Base-by-base conservation (phyloP, 2,329 filamentous ascomycete species). In the Akanthomyces lecanii region DNA sequence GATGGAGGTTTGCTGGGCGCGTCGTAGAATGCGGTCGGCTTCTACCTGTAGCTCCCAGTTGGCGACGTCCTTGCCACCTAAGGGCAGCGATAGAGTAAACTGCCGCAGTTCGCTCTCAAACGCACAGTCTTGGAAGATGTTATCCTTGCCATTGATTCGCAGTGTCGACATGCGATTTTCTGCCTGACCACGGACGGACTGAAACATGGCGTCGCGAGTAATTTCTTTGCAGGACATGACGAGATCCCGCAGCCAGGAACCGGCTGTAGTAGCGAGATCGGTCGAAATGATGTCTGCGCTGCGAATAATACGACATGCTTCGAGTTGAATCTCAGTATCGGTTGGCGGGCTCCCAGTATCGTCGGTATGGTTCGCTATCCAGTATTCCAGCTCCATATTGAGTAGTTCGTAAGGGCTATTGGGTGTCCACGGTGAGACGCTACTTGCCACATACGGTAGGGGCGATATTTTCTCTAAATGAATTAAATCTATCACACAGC, bases 401-500 rank as follows among this genome's bases (percentile, higher is more conserved):
- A 88, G 76, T 28, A 86, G 74, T 67, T 87, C 85, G 70, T 85
- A 87, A 12, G 83, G 82, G 66, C 82, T 85, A 18, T 79, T 78
- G 1, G 83, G 81, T 7, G 79, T 78, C 65, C 79, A 76, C 0
- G 77, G 73, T 1, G 78, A 72, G 25, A 74, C 74, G 12, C 74
- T 73, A 63, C 76, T 78, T 42, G 82, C 82, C 68, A 77, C 74
- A 68, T 77, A 86, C n/a, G 85, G 85, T 48, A 82, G 72, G 6
- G 84, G 82, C 14, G 80, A 81, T 53, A 82, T 82, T 70, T 85
- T 79, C 70, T 88, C 85, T 72, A 85, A 77, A 71, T 88, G 83
- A 76, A 88, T 87, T 60, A 88, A 78, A 76, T 87, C 84, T 87
- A 71, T 69, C 67, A 70, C 71, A 70, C 74, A 69, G 72, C 71